These are phyloP conservation scores for Neltuma alba DNA, from an alignment of 306 rosid genomes.

Conservation along the genomic window DNA sequence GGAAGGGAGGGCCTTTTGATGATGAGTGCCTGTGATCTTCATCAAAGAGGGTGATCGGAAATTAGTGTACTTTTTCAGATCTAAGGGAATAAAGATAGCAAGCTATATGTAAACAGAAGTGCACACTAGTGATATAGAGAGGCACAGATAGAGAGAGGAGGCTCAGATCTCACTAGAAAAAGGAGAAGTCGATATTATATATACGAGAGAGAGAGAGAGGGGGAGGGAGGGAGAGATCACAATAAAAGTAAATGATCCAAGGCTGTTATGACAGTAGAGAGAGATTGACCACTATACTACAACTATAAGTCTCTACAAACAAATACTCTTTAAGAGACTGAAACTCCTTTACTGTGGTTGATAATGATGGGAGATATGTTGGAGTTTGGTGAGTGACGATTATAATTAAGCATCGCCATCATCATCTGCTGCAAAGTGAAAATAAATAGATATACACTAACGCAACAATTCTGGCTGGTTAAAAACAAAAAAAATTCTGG, in stretches of 20 bases:
- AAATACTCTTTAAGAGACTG: slow-evolving; percentile 34
- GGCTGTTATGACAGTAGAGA: slow-evolving; percentile 50
- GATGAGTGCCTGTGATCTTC: slow-evolving; percentile 74
- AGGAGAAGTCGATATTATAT: slow-evolving; percentile 43
- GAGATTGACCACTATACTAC: slow-evolving; percentile 23
- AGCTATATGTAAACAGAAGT: slow-evolving; percentile 28
- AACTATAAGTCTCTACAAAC: slow-evolving; percentile 18
- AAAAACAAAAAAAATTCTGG: background rate
- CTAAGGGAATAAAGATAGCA: slow-evolving; percentile 58
- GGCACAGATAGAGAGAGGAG: slow-evolving; percentile 41
- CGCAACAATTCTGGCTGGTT: slow-evolving; percentile 3
- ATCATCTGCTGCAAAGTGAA: slow-evolving; percentile 26
- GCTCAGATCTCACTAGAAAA: slow-evolving; percentile 43
- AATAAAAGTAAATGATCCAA: slow-evolving; percentile 44
- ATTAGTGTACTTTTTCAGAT: slow-evolving; percentile 44
- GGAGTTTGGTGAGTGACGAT: slow-evolving; percentile 34
- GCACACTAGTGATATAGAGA: slow-evolving; percentile 21
- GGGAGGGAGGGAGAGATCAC: too few species aligned
- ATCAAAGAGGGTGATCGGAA: slow-evolving; percentile 63
- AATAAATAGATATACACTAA: slow-evolving; percentile 13
- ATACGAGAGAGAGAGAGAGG: slow-evolving; percentile 25
- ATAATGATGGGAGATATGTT: slow-evolving; percentile 39
- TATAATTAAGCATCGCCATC: slow-evolving; percentile 15
- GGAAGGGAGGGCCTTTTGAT: slow-evolving; percentile 41
- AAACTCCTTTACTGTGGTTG: slow-evolving; percentile 23